Evolutionary conservation across 225 moss, liverwort and hornwort species (phyloP), one percentile per base, ranked within the genome.

Genomic region (Sphagnum contortum): DNA sequence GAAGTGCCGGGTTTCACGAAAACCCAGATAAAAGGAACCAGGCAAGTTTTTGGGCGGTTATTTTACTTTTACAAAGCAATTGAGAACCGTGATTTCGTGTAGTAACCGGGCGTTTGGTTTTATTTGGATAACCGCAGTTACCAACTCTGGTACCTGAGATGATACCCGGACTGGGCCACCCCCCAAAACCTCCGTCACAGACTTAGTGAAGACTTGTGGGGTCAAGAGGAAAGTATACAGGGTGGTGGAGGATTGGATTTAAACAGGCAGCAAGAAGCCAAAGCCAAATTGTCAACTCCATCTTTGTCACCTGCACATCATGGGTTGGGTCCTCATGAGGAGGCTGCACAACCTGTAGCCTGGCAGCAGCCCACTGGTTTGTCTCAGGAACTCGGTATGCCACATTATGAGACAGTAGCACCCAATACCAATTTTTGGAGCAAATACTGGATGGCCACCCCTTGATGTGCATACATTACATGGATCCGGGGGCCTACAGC

Each of bases 341-440:
- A 70, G 12, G 77, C 9, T 51, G 66, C 7, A 10, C 83, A 57
- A 3, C 49, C 70, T 3, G 71, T 74, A 46, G 57, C 79, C 2
- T 80, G 77, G 80, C 83, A 83, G 62, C 72, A 72, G 3, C 66
- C 77, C 29, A 29, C 29, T 29, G 29, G 29, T 8, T 52, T 48
- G 4, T 49, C 72, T 44, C 83, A 72, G 47, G 74, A 72, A 47
- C 29, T 29, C 29, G 71, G 65, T 52, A 59, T 66, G 55, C 44
- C 62, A 52, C 79, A 75, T 5, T 75, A 63, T 5, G 74, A 80
- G 13, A 76, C 70, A 72, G 1, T 29, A 29, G 55, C 62, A 4
- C 29, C 29, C 29, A 80, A 83, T 50, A 77, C 80, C 53, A 83
- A 80, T 60, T 83, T 77, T 67, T 83, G 83, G 83, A 70, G 70